Evolutionary conservation across 2,329 filamentous ascomycete species (phyloP).

Genomic region (Ascochyta lentis): DNA sequence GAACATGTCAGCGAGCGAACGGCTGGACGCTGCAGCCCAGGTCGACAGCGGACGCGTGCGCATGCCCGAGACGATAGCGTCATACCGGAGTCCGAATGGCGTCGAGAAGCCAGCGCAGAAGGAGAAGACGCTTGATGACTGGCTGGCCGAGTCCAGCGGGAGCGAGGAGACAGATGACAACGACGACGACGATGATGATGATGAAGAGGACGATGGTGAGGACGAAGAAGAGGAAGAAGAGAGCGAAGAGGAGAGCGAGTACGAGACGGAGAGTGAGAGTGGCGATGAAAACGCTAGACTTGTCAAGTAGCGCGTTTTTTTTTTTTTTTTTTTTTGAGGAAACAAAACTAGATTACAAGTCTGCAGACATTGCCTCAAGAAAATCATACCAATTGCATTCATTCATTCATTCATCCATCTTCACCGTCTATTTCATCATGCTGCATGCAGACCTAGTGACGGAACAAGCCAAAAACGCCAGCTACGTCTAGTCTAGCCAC

Average conservation of each 20-base stretch:
- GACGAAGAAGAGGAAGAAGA: slow-evolving; percentile 66
- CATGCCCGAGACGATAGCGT: slow-evolving; percentile 44
- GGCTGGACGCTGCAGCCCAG: slow-evolving; percentile 65
- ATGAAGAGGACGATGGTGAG: slow-evolving; percentile 62
- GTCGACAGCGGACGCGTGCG: slow-evolving; percentile 38
- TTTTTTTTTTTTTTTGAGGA: no score
- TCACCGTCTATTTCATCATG: no score
- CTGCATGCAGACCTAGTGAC: no score
- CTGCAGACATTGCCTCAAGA: no score
- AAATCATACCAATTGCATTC: not conserved
- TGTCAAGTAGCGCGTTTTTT: slow-evolving; percentile 36
- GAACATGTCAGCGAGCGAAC: slow-evolving; percentile 65
- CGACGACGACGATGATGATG: slow-evolving; percentile 61
- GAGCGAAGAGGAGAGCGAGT: slow-evolving; percentile 58
- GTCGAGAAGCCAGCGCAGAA: slow-evolving; percentile 47
- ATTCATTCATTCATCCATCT: not conserved
- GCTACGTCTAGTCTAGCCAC: no score
- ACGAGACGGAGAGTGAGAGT: slow-evolving; percentile 63
- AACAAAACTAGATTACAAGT: not conserved
- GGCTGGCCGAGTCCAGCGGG: slow-evolving; percentile 71
- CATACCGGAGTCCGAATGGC: slow-evolving; percentile 56
- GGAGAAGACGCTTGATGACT: slow-evolving; percentile 88
- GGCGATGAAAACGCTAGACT: slow-evolving; percentile 47
- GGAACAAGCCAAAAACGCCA: no score
- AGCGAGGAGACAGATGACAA: slow-evolving; percentile 59